Base-by-base conservation (phyloP, 2,329 filamentous ascomycete genomes). In the Colletotrichum noveboracense region DNA sequence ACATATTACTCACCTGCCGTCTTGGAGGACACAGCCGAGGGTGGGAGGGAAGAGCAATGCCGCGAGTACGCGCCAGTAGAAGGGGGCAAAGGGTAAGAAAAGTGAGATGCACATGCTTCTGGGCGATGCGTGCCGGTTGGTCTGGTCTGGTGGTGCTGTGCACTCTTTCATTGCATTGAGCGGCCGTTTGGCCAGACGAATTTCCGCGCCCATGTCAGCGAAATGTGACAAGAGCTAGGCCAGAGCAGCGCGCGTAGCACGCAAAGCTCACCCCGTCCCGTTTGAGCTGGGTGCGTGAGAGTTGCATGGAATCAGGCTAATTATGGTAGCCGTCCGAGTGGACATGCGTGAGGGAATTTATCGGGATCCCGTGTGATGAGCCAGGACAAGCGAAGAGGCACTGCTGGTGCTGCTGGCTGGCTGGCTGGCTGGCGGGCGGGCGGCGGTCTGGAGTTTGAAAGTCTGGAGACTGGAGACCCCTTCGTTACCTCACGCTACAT, bases 331-430 rank as follows among this genome's bases (percentile, higher is more conserved):
- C 28, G 43, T 66, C 68, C 65, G 75, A 66, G 68, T 74, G 74
- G 74, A 61, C 66, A 73, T 73, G 66, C 34, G 56, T 74, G 76
- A 77, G 76, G 76, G 74, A 76, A 77, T 77, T 77, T 76, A 30
- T 70, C 66, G 52, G 75, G 30, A 76, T 69, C 30, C 26, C 43
- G 43, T 55, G 38, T 24, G 32, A 71, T 26, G 70, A 68, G 66
- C 38, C 24, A 38, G 52, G 60, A 58, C 67, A 71, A 48, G 43
- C 71, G 38, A 66, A 30, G 28, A 68, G 26, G 61, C 18, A 66
- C 21, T 55, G 67, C 32, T 18, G 32, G 13, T 34, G 26, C 24
- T 26, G 36, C 36, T 38, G 14, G 36, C 34, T 36, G 34, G 55
- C 55, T 38, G 36, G 36, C 36, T 43, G 38, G 18, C 18, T 18